Percentiles rank a stretch among this genome's conserved stretches.
phyloP scores from a whole-genome alignment of 2,329 filamentous ascomycete genomes.

The Alternaria sp. region DNA sequence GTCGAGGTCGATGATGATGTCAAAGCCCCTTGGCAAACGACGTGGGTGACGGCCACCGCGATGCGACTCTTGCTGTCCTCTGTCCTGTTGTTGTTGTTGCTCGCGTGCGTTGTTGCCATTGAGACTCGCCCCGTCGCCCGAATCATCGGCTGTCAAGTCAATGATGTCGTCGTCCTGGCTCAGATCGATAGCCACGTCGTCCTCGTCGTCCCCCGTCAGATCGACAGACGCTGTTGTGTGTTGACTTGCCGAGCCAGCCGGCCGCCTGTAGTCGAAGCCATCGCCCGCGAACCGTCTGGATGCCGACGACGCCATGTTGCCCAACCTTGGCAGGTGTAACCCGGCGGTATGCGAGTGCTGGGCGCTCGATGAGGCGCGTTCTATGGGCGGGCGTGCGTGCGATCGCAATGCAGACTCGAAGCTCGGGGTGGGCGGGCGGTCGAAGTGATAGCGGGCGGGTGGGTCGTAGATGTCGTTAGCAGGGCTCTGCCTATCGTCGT shows the following conservation, averaged over 20 bases:
- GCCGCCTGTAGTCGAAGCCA: slow-evolving; percentile 62
- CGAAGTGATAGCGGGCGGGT: neutral
- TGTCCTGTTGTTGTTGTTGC: neutral
- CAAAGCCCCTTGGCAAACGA: slow-evolving; percentile 50
- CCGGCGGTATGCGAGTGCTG: slow-evolving; percentile 1
- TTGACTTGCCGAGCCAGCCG: slow-evolving; percentile 47
- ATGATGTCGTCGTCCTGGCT: slow-evolving; percentile 25
- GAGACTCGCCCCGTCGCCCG: slow-evolving; percentile 22
- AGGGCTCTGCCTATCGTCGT: neutral
- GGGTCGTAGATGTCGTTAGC: neutral
- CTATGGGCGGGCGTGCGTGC: neutral
- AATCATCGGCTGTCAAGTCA: slow-evolving; percentile 43
- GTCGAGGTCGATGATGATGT: slow-evolving; percentile 53
- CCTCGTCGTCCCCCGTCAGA: slow-evolving; percentile 40
- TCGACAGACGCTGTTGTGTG: slow-evolving; percentile 42
- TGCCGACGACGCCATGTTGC: slow-evolving; percentile 37
- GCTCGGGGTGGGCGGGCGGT: neutral
- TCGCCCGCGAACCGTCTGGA: slow-evolving; percentile 56
- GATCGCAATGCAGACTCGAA: slow-evolving; percentile 6
- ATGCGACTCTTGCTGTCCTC: neutral
- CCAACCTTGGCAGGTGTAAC: slow-evolving; percentile 26
- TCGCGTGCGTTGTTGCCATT: slow-evolving; percentile 2
- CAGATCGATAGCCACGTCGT: slow-evolving; percentile 19
- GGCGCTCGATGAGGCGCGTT: slow-evolving; percentile 6
- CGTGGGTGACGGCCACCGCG: slow-evolving; percentile 21